phyloP scores from a whole-genome alignment of 1,284 basidiomycete genomes.

The Abortiporus biennis region DNA sequence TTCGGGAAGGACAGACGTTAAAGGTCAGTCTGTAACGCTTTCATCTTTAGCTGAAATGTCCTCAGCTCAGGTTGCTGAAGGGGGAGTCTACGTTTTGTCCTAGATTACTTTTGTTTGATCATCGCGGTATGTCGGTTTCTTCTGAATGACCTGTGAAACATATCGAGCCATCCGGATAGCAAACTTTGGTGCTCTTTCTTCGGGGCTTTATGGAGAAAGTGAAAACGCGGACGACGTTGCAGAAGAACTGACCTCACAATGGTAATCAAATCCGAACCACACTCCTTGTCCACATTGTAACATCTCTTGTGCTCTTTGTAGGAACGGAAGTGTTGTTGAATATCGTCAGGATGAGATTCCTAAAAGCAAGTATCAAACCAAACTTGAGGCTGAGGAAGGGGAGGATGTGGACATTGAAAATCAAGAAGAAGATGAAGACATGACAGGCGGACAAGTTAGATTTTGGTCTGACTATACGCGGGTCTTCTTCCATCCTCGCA shows the following conservation, averaged over 20 bases:
- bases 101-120: slow-evolving; percentile 58
- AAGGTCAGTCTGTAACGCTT: slow-evolving; percentile 24
- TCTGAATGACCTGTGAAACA: not conserved
- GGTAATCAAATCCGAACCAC: too few relatives aligned
- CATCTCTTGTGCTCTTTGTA: slow-evolving; percentile 17
- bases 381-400: slow-evolving; percentile 23
- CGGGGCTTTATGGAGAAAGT: slow-evolving; percentile 31
- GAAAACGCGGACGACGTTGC: slow-evolving; percentile 22
- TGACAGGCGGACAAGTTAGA: slow-evolving; percentile 31
- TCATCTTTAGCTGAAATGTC: not conserved
- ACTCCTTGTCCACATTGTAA: too few relatives aligned
- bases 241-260: slow-evolving; percentile 17
- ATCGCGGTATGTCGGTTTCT: slow-evolving; percentile 42
- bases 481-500: slow-evolving; percentile 59
- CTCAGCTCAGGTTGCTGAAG: slow-evolving; percentile 26
- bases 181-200: slow-evolving; percentile 57
- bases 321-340: slow-evolving; percentile 46
- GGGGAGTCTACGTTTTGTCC: slow-evolving; percentile 54
- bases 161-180: slow-evolving; percentile 29
- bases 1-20: slow-evolving; percentile 48
- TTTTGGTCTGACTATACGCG: slow-evolving; percentile 79
- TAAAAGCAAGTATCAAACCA: slow-evolving; percentile 49
- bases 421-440: slow-evolving; percentile 1
- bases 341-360: slow-evolving; percentile 47
- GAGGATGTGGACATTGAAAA: slow-evolving; percentile 8